Evolutionary conservation across 1,139 yeast species (phyloP).

Genomic region (Pichia cactophila): DNA sequence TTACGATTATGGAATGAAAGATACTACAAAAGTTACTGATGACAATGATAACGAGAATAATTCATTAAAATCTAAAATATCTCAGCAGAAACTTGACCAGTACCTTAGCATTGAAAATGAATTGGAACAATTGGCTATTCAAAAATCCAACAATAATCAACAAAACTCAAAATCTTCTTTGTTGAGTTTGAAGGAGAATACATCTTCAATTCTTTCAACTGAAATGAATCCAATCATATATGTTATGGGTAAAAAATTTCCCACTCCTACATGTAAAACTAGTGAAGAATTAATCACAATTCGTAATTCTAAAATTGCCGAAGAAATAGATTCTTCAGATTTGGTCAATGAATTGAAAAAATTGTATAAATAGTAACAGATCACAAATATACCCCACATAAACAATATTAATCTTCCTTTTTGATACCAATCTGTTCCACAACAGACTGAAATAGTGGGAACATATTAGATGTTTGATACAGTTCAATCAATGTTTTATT

Average conservation of each 20-base stretch:
- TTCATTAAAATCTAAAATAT: constrained; percentile 6
- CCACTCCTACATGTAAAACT: constrained; percentile 14
- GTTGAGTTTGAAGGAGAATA: not conserved
- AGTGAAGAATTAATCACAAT: constrained; percentile 15
- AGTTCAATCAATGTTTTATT: constrained; percentile 24
- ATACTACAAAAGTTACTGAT: not conserved
- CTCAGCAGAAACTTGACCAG: constrained; percentile 19
- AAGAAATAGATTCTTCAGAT: not conserved
- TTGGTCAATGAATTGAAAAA: not conserved
- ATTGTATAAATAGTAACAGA: not conserved
- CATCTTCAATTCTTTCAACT: not conserved
- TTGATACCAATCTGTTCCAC: constrained; percentile 12
- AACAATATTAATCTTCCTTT: not conserved
- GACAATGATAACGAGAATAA: not conserved
- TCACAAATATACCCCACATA: not conserved
- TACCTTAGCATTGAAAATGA: constrained; percentile 21
- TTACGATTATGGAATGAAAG: constrained; percentile 16
- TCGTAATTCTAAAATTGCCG: not conserved
- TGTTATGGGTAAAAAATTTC: not conserved
- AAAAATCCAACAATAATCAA: not conserved
- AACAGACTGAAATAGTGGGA: constrained; percentile 37
- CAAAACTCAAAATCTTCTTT: not conserved
- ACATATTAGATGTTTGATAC: constrained; percentile 35
- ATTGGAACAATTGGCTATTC: constrained; percentile 18
- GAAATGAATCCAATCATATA: constrained; percentile 5